A percentile compares a stretch with the other conserved stretches of the same genome.
Conservation (phyloP, 2,329 filamentous ascomycete genomes). For the Venturia pyrina region DNA sequence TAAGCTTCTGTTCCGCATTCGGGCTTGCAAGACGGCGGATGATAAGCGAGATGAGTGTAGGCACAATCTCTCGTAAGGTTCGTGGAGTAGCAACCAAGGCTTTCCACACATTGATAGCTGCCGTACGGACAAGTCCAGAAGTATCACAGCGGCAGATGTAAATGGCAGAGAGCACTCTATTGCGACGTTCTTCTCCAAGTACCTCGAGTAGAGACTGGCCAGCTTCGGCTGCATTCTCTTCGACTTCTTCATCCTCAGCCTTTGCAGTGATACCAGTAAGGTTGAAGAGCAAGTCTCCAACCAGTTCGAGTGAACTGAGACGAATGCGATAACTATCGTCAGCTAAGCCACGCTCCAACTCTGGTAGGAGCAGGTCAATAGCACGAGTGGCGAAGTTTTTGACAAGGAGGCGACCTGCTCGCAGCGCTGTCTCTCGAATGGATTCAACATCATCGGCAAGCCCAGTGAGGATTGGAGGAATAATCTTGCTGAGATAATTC, state of each 20-base stretch:
- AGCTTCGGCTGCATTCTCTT: slow-evolving; percentile 74
- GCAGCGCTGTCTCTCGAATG: slow-evolving; percentile 91
- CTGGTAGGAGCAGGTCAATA: slow-evolving; percentile 86
- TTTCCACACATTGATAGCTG: slow-evolving; percentile 93
- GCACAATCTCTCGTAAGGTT: slow-evolving; percentile 89
- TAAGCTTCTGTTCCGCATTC: slow-evolving; percentile 98
- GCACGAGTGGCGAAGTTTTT: slow-evolving; percentile 97
- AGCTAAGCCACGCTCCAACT: slow-evolving; percentile 91
- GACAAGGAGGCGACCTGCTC: slow-evolving; percentile 85
- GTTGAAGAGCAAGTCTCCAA: slow-evolving; percentile 95
- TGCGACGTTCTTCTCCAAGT: slow-evolving; percentile 89
- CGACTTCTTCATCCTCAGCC: slow-evolving; percentile 64
- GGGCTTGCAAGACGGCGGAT: slow-evolving; percentile 89
- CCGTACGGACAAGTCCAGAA: slow-evolving; percentile 77
- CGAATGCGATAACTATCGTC: slow-evolving; percentile 96
- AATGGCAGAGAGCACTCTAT: slow-evolving; percentile 92
- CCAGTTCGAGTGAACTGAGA: slow-evolving; percentile 94
- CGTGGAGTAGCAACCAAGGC: slow-evolving; percentile 84
- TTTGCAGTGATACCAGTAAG: slow-evolving; percentile 86
- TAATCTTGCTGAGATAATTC: slow-evolving; percentile 88
- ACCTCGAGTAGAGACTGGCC: slow-evolving; percentile 88
- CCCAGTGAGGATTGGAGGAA: slow-evolving; percentile 87
- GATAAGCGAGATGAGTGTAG: slow-evolving; percentile 87
- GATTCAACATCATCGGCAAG: slow-evolving; percentile 93
- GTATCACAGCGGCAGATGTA: slow-evolving; percentile 98